Percentiles rank a stretch among this genome's conserved stretches.
These are phyloP conservation scores for Kurtzmaniella quercitrusa DNA, from an alignment of 1,139 yeast species.

Conservation along the genomic window DNA sequence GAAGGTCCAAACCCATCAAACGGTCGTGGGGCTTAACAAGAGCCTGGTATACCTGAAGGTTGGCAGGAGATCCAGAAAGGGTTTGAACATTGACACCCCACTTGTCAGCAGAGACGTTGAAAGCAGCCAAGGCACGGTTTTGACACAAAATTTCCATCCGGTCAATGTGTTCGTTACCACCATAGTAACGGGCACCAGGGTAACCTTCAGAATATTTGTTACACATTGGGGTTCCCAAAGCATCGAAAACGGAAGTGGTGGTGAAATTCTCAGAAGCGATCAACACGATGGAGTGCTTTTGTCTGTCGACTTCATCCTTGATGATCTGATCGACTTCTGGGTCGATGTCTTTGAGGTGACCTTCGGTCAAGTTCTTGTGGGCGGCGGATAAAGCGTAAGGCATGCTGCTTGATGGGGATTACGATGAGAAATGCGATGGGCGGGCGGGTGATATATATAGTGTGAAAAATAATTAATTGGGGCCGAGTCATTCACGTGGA, in stretches of 20 bases:
- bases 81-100: conserved; percentile 99
- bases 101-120: conserved; percentile 69
- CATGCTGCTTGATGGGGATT: conserved; percentile 16
- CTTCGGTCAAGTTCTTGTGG: conserved; percentile 64
- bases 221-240: conserved; percentile 95
- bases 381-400: conserved; percentile 63
- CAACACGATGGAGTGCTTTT: conserved; percentile 87
- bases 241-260: conserved; percentile 93
- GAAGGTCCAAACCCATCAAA: conserved; percentile 94
- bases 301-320: conserved; percentile 87
- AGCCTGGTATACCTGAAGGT: conserved; percentile 93
- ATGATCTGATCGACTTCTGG: conserved; percentile 82
- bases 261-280: conserved; percentile 98
- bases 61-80: conserved; percentile 95
- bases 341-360: conserved; percentile 69
- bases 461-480: not conserved
- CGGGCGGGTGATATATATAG: not conserved
- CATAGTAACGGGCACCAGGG: conserved; percentile 86
- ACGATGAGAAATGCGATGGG: not conserved
- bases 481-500: not conserved
- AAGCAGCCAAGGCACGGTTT: conserved; percentile 87
- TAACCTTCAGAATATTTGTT: conserved; percentile 85
- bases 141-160: conserved; percentile 90
- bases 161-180: conserved; percentile 93
- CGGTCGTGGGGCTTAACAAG: conserved; percentile 92